Evolutionary conservation across 208 protist species (phyloP).

Genomic region (Histomonas meleagridis): DNA sequence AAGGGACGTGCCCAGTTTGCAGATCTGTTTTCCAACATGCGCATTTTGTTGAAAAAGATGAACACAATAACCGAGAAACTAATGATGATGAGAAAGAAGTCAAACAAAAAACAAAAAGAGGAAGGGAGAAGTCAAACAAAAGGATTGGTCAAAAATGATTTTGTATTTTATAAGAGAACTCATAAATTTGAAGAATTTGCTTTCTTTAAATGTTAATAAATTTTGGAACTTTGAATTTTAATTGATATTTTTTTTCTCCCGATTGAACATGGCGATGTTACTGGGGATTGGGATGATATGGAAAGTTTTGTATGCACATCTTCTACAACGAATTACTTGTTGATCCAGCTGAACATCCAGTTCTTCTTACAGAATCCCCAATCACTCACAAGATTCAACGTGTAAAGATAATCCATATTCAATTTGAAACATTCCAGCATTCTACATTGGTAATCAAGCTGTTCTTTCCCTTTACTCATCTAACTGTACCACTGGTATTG

Average conservation of each 20-base stretch:
- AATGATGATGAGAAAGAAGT: no score
- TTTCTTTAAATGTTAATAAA: no score
- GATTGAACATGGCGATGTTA: constrained; percentile 70
- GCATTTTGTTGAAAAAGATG: neutral
- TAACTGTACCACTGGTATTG: constrained; percentile 68
- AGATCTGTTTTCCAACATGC: neutral
- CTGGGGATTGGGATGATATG: constrained; percentile 91
- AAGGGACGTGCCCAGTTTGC: neutral
- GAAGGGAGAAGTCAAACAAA: no score
- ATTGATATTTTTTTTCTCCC: no score
- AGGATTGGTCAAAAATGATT: no score
- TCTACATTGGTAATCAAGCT: constrained; percentile 76
- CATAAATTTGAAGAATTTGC: no score
- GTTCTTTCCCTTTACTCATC: constrained; percentile 80
- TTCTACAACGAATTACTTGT: no score
- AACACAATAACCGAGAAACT: no score
- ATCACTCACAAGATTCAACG: constrained; percentile 70
- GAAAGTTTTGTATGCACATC: no score
- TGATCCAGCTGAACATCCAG: constrained; percentile 85
- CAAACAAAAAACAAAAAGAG: no score
- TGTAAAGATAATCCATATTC: constrained; percentile 71
- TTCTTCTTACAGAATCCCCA: constrained; percentile 73
- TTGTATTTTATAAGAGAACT: no score
- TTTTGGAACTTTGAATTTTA: no score
- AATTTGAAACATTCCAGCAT: constrained; percentile 70